Evolutionary conservation across 2,329 filamentous ascomycete species (phyloP).

Genomic region (Botrytis cinerea): DNA sequence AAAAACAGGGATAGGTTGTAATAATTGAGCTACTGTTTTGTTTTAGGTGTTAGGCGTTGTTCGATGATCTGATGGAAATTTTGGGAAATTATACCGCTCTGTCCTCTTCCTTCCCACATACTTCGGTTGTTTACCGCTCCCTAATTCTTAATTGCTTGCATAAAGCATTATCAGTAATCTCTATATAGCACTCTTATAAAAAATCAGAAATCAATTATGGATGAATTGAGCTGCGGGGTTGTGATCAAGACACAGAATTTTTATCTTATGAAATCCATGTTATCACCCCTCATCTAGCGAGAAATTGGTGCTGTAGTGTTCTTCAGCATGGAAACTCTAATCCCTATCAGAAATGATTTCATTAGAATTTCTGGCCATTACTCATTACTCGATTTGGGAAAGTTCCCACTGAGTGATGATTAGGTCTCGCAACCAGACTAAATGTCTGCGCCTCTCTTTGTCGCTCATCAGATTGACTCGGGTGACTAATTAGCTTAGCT

Average conservation of each 20-base stretch:
- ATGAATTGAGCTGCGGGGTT: background rate
- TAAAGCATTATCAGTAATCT: background rate
- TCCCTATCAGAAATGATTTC: background rate
- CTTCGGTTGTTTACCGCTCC: background rate
- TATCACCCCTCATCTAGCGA: no score
- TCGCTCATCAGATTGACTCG: background rate
- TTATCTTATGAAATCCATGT: background rate
- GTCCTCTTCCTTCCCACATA: background rate
- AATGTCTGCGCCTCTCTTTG: background rate
- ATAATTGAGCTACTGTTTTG: background rate
- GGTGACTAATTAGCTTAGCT: background rate
- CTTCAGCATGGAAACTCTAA: background rate
- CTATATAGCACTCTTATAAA: background rate
- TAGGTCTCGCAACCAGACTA: background rate
- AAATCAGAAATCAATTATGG: background rate
- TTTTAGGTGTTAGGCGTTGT: background rate
- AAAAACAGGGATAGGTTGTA: constrained; percentile 1
- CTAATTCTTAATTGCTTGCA: background rate
- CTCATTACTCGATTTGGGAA: background rate
- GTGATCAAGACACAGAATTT: background rate
- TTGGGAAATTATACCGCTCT: background rate
- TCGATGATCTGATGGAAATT: background rate
- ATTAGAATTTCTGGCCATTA: background rate
- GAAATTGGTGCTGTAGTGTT: background rate
- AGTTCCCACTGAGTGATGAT: background rate